Base-by-base conservation (phyloP, 225 moss, liverwort and hornwort genomes). In the Polytrichum formosum region DNA sequence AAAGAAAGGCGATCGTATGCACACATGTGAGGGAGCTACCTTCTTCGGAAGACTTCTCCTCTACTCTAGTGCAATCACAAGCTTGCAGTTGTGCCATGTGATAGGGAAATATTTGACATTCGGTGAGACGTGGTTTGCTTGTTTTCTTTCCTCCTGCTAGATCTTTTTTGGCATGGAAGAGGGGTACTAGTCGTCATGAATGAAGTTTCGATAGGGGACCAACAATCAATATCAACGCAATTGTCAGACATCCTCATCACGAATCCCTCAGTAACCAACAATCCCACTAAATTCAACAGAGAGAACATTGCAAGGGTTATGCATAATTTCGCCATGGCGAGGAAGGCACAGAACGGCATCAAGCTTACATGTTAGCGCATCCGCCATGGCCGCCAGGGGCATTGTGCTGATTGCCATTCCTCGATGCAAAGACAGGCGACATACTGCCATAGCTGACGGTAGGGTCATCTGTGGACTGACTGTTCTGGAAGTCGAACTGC, bases 361-460 rank as follows among this genome's bases (percentile, higher is more conserved):
- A 46, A 46, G 46, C 30, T 70, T 70, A 61, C 59, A 26, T 70
- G 60, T 58, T 55, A 7, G 30, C 58, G 28, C 30, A 70, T n/a
- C 26, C 26, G 1, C 25, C 63, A 63, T 63, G 27, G 5, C 22
- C 19, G 19, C 69, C 56, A 9, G 13, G 18, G 25, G 59, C 46
- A 46, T 46, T 46, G 7, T 26, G 54, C 29, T 56, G 35, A 6
- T 6, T 26, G 30, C 62, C 35, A 54, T 65, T 56, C 33, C 64
- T 25, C 5, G 77, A 2, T 1, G 69, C 66, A 3, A 70, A 17
- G 13, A 74, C 9, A 1, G 73, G 4, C 0, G 33, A 5, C 2
- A 81, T 84, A 0, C 78, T 64, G 1, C 70, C 81, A 23, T 19
- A 26, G n/a, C 70, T 67, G 0, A 63, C 28, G 17, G 53, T 55